A percentile compares a stretch with the other conserved stretches of the same genome.
Conservation (phyloP, 148 eudicot species). For the Drosera capensis region DNA sequence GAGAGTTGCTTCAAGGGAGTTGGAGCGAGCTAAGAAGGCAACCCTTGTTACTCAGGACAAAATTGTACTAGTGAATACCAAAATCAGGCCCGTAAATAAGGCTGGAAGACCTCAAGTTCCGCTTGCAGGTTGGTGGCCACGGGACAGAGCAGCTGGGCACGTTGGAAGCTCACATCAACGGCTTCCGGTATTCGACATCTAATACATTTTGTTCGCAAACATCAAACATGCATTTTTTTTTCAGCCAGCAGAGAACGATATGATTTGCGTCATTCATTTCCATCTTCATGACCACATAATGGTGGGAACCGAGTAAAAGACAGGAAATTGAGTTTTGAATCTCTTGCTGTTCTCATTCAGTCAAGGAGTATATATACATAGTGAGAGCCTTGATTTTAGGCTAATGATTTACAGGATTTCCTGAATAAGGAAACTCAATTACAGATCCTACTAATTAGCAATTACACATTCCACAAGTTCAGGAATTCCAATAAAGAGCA, state of each 20-base stretch:
- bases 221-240: conserved; percentile 91
- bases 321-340: too few species aligned
- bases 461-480: too few species aligned
- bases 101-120: conserved; percentile 59
- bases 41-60: conserved; percentile 84
- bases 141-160: conserved; percentile 59
- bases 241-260: conserved; percentile 95
- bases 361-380: conserved; percentile 31
- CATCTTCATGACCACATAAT: conserved; percentile 89
- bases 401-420: conserved; percentile 65
- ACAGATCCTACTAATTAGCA: too few species aligned
- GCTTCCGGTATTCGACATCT: conserved; percentile 74
- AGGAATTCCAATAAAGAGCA: too few species aligned
- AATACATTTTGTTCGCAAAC: conserved; percentile 60
- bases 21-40: conserved; percentile 91
- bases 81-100: conserved; percentile 78
- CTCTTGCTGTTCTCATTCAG: conserved; percentile 76
- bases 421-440: conserved; percentile 67
- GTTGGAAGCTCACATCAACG: conserved; percentile 70
- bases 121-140: conserved; percentile 76
- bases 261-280: conserved; percentile 86
- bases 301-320: conserved; percentile 92
- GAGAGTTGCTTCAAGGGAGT: conserved; percentile 66
- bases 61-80: conserved; percentile 47
- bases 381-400: conserved; percentile 76